Base-by-base conservation (phyloP, 257 asterid species). In the Nicotiana benthamiana region DNA sequence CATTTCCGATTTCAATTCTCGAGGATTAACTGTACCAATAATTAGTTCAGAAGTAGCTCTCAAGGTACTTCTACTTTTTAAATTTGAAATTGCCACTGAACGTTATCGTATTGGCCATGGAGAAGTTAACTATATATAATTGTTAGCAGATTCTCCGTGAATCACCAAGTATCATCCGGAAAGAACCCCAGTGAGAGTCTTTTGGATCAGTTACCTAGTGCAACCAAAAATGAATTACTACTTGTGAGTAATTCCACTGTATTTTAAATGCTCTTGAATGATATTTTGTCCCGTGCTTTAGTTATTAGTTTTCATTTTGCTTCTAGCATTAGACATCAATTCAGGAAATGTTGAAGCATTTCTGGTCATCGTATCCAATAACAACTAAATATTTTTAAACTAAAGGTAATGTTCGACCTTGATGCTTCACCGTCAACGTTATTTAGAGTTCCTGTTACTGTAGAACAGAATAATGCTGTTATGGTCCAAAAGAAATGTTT, bases 291-390 rank as follows among this genome's bases (percentile, higher is more conserved):
- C 46, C 13, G 16, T 40, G 4, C 68, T 48, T 20, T 4, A 1
- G 43, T 11, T 51, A 20, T 36, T 53, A 20, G 20, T 67, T 59
- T 20, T 51, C 10, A 46, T 75, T 70, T 51, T 85, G 56, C 77
- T 84, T 84, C 77, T 85, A 93, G 98, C 98, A 93, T 70, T 93
- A 93, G 97, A 86, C 92, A 24, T 86, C 96, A n/a, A 91, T 92
- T 76, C 98, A 95, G 89, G 99, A 95, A 84, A 79, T 93, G 85
- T 79, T 93, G 86, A 93, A 92, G 86, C 99, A 93, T 80, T 95
- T 93, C 82, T 95, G 99, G 98, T 93, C 99, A 24, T 93, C 97
- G 52, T 95, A 93, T 89, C 99, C 98, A 22, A 90, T 95, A 64
- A 90, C 97, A 72, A 89, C 93, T 24, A 91, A 89, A 85, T 86